Conservation (phyloP, 2,329 filamentous ascomycete genomes). For the Nannizzia gypsea region DNA sequence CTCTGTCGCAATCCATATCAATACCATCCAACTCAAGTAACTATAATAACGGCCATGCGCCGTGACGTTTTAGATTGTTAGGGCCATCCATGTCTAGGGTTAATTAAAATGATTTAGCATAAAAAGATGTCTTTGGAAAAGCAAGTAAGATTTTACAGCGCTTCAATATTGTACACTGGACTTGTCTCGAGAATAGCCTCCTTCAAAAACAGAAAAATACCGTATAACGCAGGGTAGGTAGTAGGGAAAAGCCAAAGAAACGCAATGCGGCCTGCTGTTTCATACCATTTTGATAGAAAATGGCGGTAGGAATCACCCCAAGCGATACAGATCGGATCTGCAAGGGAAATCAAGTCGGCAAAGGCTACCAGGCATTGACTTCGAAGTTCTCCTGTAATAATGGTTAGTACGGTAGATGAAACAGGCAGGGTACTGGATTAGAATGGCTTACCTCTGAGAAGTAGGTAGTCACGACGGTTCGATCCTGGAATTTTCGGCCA, state of each 20-base stretch:
- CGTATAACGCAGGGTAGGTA: neutral
- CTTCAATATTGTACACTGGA: constrained; percentile 8
- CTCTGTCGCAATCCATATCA: too few species aligned
- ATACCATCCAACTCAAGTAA: too few species aligned
- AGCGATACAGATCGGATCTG: neutral
- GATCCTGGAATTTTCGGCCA: constrained; percentile 87
- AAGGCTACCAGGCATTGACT: constrained; percentile 65
- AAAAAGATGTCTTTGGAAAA: neutral
- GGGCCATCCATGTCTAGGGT: neutral
- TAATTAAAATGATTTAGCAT: neutral
- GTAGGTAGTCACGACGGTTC: constrained; percentile 92
- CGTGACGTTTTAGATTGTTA: neutral
- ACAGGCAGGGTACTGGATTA: neutral
- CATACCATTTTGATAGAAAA: neutral
- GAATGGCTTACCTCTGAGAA: constrained; percentile 65
- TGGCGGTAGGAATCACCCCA: neutral
- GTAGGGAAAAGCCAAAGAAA: neutral
- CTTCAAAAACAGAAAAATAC: neutral
- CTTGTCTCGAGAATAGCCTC: neutral
- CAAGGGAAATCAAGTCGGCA: neutral
- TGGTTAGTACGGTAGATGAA: constrained; percentile 24
- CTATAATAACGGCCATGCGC: too few species aligned
- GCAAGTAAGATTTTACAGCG: constrained; percentile 7
- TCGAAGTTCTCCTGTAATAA: constrained; percentile 77
- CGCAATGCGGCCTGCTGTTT: neutral